These are phyloP conservation scores for Gracilaria domingensis DNA, from an alignment of 23 red algal species.

Conservation along the genomic window DNA sequence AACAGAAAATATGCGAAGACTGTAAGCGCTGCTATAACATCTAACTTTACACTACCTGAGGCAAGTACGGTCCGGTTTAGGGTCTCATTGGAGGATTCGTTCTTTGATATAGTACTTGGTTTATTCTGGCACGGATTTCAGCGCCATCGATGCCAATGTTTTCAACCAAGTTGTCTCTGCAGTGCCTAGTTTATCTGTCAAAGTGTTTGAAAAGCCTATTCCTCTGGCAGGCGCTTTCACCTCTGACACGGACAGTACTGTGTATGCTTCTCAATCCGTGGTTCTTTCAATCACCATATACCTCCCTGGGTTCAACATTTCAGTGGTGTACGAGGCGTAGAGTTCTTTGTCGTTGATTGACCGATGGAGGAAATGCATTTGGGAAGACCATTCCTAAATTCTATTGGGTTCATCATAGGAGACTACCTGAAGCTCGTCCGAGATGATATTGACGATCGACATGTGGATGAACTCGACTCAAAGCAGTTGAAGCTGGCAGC, in stretches of 20 bases:
- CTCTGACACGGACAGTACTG: not conserved
- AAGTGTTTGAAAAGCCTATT: not conserved
- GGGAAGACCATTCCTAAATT: constrained; percentile 9
- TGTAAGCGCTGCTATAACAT: not conserved
- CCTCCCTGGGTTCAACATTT: not conserved
- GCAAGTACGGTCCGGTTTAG: not conserved
- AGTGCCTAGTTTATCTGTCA: no score
- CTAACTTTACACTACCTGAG: not conserved
- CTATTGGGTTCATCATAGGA: constrained; percentile 7
- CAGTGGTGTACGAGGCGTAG: constrained; percentile 21
- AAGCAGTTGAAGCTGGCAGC: no score
- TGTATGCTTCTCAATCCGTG: not conserved
- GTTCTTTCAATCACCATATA: constrained; percentile 7
- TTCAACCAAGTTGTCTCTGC: not conserved
- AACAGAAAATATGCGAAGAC: not conserved
- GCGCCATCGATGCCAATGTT: not conserved
- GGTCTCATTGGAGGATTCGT: not conserved
- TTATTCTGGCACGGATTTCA: constrained; percentile 3
- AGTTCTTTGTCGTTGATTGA: constrained; percentile 29
- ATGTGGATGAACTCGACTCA: no score
- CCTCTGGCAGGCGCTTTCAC: not conserved
- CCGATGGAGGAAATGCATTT: constrained; percentile 24
- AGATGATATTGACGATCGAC: no score
- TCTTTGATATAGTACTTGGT: not conserved
- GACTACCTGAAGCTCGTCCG: not conserved